These are phyloP conservation scores for Mortierella sp. DNA, from an alignment of 371 early-diverging fungal species.

Conservation along the genomic window DNA sequence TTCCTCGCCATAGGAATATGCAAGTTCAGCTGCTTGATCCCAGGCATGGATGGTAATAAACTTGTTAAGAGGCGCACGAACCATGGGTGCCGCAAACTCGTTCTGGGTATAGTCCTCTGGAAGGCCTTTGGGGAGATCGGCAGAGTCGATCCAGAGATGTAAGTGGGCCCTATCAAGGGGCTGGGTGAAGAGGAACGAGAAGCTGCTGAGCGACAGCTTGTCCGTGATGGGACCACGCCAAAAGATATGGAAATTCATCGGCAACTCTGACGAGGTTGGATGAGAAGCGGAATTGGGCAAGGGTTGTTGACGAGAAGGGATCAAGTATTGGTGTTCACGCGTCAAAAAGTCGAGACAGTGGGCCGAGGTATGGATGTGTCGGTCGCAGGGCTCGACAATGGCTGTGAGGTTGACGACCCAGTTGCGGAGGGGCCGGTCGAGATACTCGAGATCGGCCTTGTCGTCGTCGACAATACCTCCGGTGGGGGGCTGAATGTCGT, in stretches of 20 bases:
- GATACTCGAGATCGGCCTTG: neutral
- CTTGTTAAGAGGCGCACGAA: conserved; percentile 21
- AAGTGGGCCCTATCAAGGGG: conserved; percentile 39
- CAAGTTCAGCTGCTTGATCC: conserved; percentile 44
- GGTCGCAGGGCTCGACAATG: conserved; percentile 30
- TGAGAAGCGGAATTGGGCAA: too few species aligned
- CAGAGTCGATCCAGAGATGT: conserved; percentile 53
- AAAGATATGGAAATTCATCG: conserved; percentile 53
- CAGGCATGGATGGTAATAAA: conserved; percentile 35
- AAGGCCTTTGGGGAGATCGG: conserved; percentile 30
- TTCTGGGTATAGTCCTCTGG: conserved; percentile 45
- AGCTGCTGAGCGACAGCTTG: conserved; percentile 38
- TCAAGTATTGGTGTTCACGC: conserved; percentile 36
- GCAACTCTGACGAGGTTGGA: neutral
- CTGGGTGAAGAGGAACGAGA: conserved; percentile 51
- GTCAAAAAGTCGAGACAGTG: conserved; percentile 33
- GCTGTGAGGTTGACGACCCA: conserved; percentile 43
- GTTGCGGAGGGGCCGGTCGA: conserved; percentile 29
- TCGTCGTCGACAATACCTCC: neutral
- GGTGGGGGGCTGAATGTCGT: neutral
- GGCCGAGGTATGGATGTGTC: conserved; percentile 39
- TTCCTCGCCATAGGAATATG: conserved; percentile 20
- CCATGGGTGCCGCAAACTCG: conserved; percentile 29
- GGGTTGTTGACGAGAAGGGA: conserved; percentile 12
- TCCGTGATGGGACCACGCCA: conserved; percentile 54